phyloP scores from a whole-genome alignment of 2,329 filamentous ascomycete species.

The Arthrobotrys entomopaga region DNA sequence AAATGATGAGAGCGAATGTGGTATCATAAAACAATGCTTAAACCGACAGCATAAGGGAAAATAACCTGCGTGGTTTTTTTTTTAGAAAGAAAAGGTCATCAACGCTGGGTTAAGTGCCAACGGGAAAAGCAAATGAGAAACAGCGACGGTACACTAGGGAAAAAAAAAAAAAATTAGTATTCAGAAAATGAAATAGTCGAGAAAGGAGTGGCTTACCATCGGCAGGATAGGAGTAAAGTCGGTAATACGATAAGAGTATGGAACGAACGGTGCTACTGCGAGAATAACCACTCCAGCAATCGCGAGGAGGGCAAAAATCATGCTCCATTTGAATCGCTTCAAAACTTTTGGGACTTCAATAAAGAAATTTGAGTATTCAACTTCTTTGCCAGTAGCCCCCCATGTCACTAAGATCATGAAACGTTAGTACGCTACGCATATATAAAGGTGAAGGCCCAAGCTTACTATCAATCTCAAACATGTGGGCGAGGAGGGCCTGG shows the following conservation, averaged over 20 bases:
- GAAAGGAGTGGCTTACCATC: slow-evolving; percentile 66
- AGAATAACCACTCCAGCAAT: slow-evolving; percentile 73
- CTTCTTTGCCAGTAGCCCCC: slow-evolving; percentile 86
- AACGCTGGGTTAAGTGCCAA: slow-evolving; percentile 72
- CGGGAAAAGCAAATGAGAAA: slow-evolving; percentile 76
- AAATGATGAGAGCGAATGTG: slow-evolving; percentile 35
- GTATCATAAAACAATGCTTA: slow-evolving; percentile 46
- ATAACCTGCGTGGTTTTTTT: background rate
- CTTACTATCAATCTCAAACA: slow-evolving; percentile 79
- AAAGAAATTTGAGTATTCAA: slow-evolving; percentile 83
- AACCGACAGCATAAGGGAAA: slow-evolving; percentile 10
- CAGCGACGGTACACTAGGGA: slow-evolving; percentile 67
- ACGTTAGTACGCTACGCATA: slow-evolving; percentile 2
- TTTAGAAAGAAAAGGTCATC: slow-evolving; percentile 67
- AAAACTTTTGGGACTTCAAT: slow-evolving; percentile 82
- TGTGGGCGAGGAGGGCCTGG: slow-evolving; percentile 80
- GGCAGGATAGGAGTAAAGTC: slow-evolving; percentile 81
- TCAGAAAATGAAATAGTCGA: background rate
- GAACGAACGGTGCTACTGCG: slow-evolving; percentile 72
- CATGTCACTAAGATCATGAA: slow-evolving; percentile 63
- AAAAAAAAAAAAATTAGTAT: background rate
- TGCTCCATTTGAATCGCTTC: slow-evolving; percentile 79
- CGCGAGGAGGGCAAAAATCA: slow-evolving; percentile 70
- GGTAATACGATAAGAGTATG: slow-evolving; percentile 73
- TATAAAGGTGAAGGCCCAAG: background rate